Percentiles rank a stretch among this genome's conserved stretches.
These are phyloP conservation scores for Choiromyces venosus DNA, from an alignment of 495 filamentous ascomycete species.

Conservation along the genomic window DNA sequence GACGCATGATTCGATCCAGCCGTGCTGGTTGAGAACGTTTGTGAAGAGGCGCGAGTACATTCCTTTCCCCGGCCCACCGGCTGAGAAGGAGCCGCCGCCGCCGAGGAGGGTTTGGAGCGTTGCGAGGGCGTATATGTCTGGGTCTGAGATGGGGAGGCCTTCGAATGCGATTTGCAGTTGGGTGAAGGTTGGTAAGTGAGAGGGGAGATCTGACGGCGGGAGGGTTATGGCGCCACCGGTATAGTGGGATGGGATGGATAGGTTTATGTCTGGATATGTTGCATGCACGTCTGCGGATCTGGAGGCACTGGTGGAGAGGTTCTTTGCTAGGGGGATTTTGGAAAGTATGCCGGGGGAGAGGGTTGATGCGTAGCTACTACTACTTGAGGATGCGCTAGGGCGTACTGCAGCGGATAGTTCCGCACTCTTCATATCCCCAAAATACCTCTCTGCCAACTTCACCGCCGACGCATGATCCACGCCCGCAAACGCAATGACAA, in stretches of 20 bases:
- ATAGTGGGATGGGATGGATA: conserved; percentile 60
- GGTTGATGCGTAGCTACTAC: background rate
- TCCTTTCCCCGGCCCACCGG: conserved; percentile 93
- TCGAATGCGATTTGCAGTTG: conserved; percentile 96
- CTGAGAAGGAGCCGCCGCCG: conserved; percentile 94
- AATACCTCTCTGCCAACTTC: conserved; percentile 71
- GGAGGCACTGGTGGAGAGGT: conserved; percentile 66
- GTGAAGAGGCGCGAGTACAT: conserved; percentile 98
- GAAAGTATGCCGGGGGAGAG: conserved; percentile 59
- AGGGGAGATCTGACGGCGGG: conserved; percentile 67
- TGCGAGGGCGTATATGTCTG: conserved; percentile 92
- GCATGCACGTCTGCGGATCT: conserved; percentile 54
- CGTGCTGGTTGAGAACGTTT: conserved; percentile 93
- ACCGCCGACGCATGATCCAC: conserved; percentile 78
- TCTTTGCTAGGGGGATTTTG: conserved; percentile 90
- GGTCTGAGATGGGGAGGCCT: conserved; percentile 79
- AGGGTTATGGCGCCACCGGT: conserved; percentile 88
- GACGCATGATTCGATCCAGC: conserved; percentile 90
- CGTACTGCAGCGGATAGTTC: conserved; percentile 44
- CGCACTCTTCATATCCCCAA: conserved; percentile 73
- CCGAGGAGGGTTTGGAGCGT: conserved; percentile 96
- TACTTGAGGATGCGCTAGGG: conserved; percentile 44
- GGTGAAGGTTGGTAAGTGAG: conserved; percentile 71
- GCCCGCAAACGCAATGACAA: conserved; percentile 92
- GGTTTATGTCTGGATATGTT: conserved; percentile 5